These are phyloP conservation scores for Phytophthora pistaciae DNA, from an alignment of 352 stramenopile genomes.

Conservation along the genomic window DNA sequence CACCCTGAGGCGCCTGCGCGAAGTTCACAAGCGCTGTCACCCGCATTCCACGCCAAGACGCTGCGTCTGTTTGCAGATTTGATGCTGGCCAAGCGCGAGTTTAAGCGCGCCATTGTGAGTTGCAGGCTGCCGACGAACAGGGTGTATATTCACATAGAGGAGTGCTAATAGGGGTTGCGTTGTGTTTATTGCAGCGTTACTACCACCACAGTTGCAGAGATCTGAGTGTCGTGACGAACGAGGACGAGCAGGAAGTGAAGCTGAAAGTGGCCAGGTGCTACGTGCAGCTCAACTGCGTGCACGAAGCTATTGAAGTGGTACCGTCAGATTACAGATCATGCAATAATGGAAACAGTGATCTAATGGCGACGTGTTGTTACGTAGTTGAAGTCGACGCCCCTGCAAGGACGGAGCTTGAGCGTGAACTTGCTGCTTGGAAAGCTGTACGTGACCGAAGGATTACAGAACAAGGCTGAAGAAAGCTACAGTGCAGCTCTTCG, in stretches of 20 bases:
- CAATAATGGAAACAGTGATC: neutral
- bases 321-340: neutral
- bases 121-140: neutral
- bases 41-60: constrained; percentile 67
- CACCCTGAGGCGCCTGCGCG: neutral
- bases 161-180: constrained; percentile 1
- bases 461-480: constrained; percentile 73
- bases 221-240: constrained; percentile 22
- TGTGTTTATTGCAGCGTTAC: constrained; percentile 30
- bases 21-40: constrained; percentile 12
- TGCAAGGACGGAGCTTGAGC: constrained; percentile 47
- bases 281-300: constrained; percentile 59
- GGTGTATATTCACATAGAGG: neutral
- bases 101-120: constrained; percentile 78
- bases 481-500: constrained; percentile 60
- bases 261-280: constrained; percentile 81
- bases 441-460: constrained; percentile 66
- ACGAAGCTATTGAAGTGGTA: constrained; percentile 77
- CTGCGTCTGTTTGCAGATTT: constrained; percentile 73
- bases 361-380: neutral
- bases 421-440: constrained; percentile 78
- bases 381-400: constrained; percentile 65
- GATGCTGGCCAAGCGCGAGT: constrained; percentile 72
- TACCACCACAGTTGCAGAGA: constrained; percentile 42
- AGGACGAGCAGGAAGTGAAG: constrained; percentile 44